Evolutionary conservation across 129 eudicot species (phyloP).

Genomic region (Ambrosia artemisiifolia): DNA sequence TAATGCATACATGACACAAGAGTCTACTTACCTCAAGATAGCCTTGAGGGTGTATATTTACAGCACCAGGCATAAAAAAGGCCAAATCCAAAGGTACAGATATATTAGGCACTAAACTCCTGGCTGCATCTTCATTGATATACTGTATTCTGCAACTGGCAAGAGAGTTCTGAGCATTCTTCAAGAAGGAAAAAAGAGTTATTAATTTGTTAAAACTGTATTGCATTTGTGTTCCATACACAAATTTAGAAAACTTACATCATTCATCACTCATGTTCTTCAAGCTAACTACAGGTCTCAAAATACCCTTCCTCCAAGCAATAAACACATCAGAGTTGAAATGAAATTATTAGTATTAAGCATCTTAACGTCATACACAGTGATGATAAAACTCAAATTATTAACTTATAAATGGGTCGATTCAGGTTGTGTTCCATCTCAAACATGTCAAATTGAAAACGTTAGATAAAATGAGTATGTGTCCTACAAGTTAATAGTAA

Average conservation of each 20-base stretch:
- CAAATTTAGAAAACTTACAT: no score
- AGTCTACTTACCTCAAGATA: conserved; percentile 71
- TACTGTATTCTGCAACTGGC: no score
- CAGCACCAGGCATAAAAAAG: conserved; percentile 97
- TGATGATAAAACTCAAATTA: background rate
- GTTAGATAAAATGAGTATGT: no score
- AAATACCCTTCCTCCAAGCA: conserved; percentile 77
- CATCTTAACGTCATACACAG: background rate
- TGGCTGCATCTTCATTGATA: no score
- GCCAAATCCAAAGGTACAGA: no score
- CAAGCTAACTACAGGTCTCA: no score
- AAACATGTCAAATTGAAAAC: background rate
- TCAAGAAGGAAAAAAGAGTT: no score
- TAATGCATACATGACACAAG: background rate
- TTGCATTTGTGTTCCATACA: no score
- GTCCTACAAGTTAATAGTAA: background rate
- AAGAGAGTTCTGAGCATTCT: no score
- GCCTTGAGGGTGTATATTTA: conserved; percentile 67
- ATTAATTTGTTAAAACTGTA: no score
- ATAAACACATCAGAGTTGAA: conserved; percentile 27
- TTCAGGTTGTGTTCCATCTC: background rate
- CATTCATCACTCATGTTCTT: no score
- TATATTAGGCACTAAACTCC: no score
- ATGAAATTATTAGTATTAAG: background rate
- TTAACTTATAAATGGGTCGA: background rate